Evolutionary conservation across 83 land plant species (phyloP).

Genomic region (Larix sibirica): DNA sequence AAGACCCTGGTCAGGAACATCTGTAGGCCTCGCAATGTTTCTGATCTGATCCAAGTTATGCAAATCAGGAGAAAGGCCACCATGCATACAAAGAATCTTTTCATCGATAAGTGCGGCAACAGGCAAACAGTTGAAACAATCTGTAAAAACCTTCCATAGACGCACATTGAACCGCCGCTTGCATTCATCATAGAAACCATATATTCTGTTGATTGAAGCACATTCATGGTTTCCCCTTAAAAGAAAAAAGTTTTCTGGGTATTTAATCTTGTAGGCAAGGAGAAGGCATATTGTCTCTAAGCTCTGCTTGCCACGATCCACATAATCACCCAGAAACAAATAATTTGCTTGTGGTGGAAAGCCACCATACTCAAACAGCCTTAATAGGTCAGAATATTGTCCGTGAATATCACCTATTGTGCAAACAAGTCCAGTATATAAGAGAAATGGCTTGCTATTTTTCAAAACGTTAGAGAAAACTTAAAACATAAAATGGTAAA

Average conservation of each 20-base stretch:
- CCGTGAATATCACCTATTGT: constrained; percentile 72
- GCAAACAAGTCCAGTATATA: no score
- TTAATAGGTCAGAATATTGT: constrained; percentile 59
- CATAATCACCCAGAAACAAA: constrained; percentile 65
- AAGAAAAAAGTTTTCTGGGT: constrained; percentile 65
- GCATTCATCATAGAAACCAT: constrained; percentile 74
- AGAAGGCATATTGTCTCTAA: constrained; percentile 68
- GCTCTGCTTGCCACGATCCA: constrained; percentile 61
- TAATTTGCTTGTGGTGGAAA: constrained; percentile 67
- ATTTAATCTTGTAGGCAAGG: constrained; percentile 56
- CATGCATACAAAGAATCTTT: constrained; percentile 78
- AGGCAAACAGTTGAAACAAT: constrained; percentile 60
- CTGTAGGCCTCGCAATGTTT: constrained; percentile 6
- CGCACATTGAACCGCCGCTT: constrained; percentile 68
- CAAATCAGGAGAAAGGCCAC: constrained; percentile 72
- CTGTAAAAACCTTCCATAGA: constrained; percentile 67
- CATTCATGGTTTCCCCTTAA: constrained; percentile 63
- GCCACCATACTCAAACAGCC: constrained; percentile 76
- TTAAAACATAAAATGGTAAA: no score
- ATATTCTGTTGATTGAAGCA: constrained; percentile 60
- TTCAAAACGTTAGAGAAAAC: no score
- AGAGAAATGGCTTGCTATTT: no score
- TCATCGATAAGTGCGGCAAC: constrained; percentile 71
- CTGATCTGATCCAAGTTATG: constrained; percentile 20
- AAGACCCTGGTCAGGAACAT: neutral